phyloP scores from a whole-genome alignment of 768 basidiomycete genomes.

The Leccinum imitatum region DNA sequence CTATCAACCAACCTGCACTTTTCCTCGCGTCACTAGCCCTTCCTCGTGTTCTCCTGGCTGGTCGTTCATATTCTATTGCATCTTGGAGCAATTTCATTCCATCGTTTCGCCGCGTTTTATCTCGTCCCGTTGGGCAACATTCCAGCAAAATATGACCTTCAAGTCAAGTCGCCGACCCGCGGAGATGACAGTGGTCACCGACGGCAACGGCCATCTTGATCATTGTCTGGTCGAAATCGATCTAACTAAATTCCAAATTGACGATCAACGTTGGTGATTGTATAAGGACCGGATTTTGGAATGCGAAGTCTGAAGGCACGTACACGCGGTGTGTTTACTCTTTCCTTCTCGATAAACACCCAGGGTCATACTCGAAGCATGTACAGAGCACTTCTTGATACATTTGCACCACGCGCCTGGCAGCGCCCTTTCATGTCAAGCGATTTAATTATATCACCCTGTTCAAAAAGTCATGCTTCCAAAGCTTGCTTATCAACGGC shows the following conservation, averaged over 20 bases:
- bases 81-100: conserved; percentile 5
- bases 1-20: conserved; percentile 10
- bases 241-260: conserved; percentile 13
- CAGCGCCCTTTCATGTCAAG: not conserved
- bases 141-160: not conserved
- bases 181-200: conserved; percentile 19
- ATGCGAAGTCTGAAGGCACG: not conserved
- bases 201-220: not conserved
- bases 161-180: not conserved
- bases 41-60: conserved; percentile 9
- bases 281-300: not conserved
- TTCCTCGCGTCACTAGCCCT: not conserved
- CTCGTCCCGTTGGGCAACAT: not conserved
- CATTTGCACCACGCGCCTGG: not conserved
- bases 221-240: conserved; percentile 5
- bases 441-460: too few species aligned
- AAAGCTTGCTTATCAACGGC: too few species aligned
- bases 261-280: not conserved
- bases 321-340: not conserved
- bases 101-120: conserved; percentile 4
- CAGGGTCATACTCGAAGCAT: too few species aligned
- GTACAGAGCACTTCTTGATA: not conserved
- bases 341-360: not conserved
- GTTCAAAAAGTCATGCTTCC: too few species aligned
- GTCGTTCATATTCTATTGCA: conserved; percentile 9